Conservation (phyloP, 2,329 filamentous ascomycete genomes). For the Elsinoe perseae region DNA sequence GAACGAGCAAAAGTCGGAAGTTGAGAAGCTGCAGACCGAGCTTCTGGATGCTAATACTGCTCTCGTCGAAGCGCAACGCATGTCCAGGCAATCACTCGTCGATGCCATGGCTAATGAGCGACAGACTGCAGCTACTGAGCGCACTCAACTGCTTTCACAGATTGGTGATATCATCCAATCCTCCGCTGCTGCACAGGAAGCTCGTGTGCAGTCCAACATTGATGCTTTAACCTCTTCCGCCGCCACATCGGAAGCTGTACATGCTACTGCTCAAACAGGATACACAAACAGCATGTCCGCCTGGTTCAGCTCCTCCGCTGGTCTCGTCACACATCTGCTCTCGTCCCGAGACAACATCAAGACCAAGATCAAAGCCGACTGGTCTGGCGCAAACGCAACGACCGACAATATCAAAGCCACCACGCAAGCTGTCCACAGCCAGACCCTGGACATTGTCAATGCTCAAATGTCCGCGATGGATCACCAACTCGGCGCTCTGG, state of each 20-base stretch:
- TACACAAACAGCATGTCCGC: conserved; percentile 65
- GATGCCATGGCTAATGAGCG: conserved; percentile 69
- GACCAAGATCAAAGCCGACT: conserved; percentile 75
- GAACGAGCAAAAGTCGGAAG: conserved; percentile 67
- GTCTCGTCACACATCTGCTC: conserved; percentile 62
- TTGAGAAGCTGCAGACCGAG: conserved; percentile 62
- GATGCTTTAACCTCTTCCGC: conserved; percentile 51
- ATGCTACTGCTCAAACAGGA: conserved; percentile 47
- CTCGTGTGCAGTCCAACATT: conserved; percentile 60
- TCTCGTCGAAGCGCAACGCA: conserved; percentile 60
- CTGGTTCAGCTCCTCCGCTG: conserved; percentile 63
- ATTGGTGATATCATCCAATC: conserved; percentile 69
- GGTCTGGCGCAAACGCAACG: conserved; percentile 69
- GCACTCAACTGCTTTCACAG: conserved; percentile 64
- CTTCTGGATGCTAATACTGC: conserved; percentile 62
- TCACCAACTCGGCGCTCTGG: conserved; percentile 79
- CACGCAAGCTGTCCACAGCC: conserved; percentile 79
- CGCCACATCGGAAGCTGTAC: conserved; percentile 46
- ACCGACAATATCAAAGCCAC: conserved; percentile 77
- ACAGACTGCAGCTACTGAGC: conserved; percentile 62
- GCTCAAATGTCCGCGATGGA: conserved; percentile 82
- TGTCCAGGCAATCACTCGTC: conserved; percentile 59
- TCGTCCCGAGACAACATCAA: conserved; percentile 71
- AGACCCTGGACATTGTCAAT: conserved; percentile 83
- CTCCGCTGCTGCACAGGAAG: conserved; percentile 65